Percentiles rank a stretch among this genome's conserved stretches.
phyloP scores from a whole-genome alignment of 805 yeast species.

The Pichia californica region DNA sequence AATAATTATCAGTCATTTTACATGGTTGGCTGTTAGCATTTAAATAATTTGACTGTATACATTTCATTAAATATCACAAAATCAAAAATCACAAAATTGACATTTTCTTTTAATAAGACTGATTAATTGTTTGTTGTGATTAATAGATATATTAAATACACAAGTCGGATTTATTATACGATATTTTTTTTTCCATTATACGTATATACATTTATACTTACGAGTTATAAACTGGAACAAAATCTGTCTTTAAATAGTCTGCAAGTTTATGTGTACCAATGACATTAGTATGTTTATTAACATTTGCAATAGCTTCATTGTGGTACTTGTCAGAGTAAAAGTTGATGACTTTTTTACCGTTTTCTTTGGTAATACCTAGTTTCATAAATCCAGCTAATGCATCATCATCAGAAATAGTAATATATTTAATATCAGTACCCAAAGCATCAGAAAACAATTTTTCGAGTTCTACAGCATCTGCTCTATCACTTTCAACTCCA shows the following conservation, averaged over 20 bases:
- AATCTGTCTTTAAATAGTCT: not conserved
- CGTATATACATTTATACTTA: too few species aligned
- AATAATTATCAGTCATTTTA: too few species aligned
- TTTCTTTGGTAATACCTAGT: not conserved
- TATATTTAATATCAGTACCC: not conserved
- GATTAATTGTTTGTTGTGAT: too few species aligned
- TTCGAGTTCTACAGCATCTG: not conserved
- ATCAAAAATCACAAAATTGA: too few species aligned
- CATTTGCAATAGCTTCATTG: not conserved
- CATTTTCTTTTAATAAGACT: too few species aligned
- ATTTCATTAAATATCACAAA: too few species aligned
- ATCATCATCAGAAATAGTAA: not conserved
- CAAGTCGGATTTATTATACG: too few species aligned
- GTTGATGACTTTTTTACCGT: not conserved
- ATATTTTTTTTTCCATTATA: too few species aligned
- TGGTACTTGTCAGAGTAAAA: not conserved
- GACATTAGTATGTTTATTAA: not conserved
- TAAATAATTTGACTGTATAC: too few species aligned
- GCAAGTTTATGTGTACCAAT: not conserved
- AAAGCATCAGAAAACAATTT: not conserved
- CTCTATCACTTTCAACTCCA: not conserved
- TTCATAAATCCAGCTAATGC: not conserved
- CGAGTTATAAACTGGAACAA: not conserved
- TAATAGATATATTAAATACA: too few species aligned
- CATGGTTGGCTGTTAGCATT: too few species aligned